These are phyloP conservation scores for Lablab purpureus DNA, from an alignment of 306 rosid species.

Conservation along the genomic window DNA sequence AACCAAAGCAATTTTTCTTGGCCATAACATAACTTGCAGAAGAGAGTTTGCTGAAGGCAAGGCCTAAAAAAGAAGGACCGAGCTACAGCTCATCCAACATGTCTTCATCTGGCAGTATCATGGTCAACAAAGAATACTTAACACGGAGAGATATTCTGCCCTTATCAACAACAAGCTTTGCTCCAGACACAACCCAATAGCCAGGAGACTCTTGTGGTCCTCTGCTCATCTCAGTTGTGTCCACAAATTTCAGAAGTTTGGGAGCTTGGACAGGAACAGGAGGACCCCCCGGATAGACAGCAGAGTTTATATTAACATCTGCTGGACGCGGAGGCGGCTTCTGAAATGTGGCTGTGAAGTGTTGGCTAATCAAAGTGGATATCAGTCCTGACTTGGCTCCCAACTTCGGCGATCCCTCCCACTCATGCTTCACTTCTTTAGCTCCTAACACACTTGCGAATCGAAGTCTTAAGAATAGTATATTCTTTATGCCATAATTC, in stretches of 20 bases:
- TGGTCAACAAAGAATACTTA: slow-evolving; percentile 83
- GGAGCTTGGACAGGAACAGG: slow-evolving; percentile 92
- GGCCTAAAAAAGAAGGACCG: slow-evolving; percentile 35
- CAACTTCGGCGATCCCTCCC: slow-evolving; percentile 94
- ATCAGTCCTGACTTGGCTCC: slow-evolving; percentile 92
- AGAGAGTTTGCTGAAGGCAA: slow-evolving; percentile 22
- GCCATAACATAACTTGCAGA: slow-evolving; percentile 12
- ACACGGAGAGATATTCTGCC: slow-evolving; percentile 85
- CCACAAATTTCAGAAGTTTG: slow-evolving; percentile 89
- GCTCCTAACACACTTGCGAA: slow-evolving; percentile 84
- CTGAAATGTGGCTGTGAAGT: slow-evolving; percentile 81
- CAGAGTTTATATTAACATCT: slow-evolving; percentile 93
- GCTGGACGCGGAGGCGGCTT: slow-evolving; percentile 91
- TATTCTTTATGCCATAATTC: slow-evolving; percentile 81
- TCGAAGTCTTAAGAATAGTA: slow-evolving; percentile 78
- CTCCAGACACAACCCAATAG: slow-evolving; percentile 98
- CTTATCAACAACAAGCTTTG: slow-evolving; percentile 88
- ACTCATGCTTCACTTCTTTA: slow-evolving; percentile 71
- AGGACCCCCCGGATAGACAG: slow-evolving; percentile 95
- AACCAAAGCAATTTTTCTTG: slow-evolving; percentile 10
- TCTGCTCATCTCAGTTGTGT: slow-evolving; percentile 91
- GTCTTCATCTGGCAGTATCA: slow-evolving; percentile 76
- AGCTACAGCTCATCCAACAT: slow-evolving; percentile 63
- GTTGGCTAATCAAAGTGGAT: slow-evolving; percentile 95
- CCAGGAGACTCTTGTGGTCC: slow-evolving; percentile 98